A percentile compares a stretch with the other conserved stretches of the same genome.
phyloP scores from a whole-genome alignment of 1,139 yeast species.

The Taphrina sp. region DNA sequence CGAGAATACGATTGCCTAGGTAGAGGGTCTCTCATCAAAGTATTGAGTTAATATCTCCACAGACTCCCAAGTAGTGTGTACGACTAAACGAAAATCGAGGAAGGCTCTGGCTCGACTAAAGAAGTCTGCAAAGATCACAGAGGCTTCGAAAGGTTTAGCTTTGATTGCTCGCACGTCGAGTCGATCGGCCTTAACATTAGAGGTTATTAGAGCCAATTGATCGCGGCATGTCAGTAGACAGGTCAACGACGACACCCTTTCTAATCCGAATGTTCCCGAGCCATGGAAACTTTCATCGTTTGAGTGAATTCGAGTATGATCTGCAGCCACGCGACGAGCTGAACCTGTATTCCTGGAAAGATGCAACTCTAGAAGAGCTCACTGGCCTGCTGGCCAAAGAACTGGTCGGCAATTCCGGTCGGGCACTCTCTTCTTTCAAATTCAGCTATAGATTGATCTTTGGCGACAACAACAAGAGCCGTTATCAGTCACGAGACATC shows the following conservation, averaged over 20 bases:
- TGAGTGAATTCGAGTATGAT: conserved; percentile 11
- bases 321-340: conserved; percentile 2
- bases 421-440: background rate
- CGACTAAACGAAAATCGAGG: too few species aligned
- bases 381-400: conserved; percentile 6
- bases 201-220: too few species aligned
- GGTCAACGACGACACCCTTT: conserved; percentile 15
- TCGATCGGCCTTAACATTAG: too few species aligned
- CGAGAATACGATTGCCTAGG: too few species aligned
- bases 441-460: conserved; percentile 4
- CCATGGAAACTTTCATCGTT: conserved; percentile 19
- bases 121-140: too few species aligned
- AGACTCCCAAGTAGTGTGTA: too few species aligned
- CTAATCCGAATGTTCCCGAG: conserved; percentile 16
- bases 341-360: conserved; percentile 13
- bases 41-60: too few species aligned
- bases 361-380: conserved; percentile 15
- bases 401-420: background rate
- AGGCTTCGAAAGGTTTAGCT: too few species aligned
- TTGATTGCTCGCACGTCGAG: too few species aligned
- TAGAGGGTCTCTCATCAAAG: too few species aligned
- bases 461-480: conserved; percentile 3
- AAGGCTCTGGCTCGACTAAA: too few species aligned
- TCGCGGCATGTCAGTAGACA: background rate
- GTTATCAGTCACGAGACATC: background rate